Conservation (phyloP, 768 basidiomycete species). For the Flagelloscypha sp. region DNA sequence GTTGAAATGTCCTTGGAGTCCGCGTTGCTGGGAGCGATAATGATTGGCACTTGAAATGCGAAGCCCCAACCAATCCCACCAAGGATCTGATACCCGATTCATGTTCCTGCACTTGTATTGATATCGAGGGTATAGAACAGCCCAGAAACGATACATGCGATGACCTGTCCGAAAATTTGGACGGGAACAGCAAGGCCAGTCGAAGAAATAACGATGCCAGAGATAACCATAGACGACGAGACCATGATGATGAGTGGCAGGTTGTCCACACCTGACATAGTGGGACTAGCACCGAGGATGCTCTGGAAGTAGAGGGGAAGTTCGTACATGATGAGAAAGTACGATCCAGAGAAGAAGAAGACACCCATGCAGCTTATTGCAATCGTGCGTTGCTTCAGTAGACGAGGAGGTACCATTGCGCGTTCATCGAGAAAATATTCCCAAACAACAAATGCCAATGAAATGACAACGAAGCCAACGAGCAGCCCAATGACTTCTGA, state of each 20-base stretch:
- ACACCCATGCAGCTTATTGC: too few species aligned
- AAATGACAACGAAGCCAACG: background rate
- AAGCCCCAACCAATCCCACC: slow-evolving; percentile 2
- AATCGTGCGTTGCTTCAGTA: background rate
- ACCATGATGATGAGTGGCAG: background rate
- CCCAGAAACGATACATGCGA: background rate
- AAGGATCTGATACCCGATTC: slow-evolving; percentile 7
- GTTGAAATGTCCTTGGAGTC: too few species aligned
- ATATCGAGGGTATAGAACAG: slow-evolving; percentile 4
- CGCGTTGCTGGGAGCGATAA: too few species aligned
- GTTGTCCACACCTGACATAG: background rate
- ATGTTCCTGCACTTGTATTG: background rate
- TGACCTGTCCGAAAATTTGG: too few species aligned
- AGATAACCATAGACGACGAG: background rate
- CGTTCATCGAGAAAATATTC: background rate
- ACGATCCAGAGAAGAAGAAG: too few species aligned
- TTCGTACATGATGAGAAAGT: too few species aligned
- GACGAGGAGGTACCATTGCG: background rate
- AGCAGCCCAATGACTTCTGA: slow-evolving; percentile 18
- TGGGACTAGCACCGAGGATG: too few species aligned
- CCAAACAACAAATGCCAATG: background rate
- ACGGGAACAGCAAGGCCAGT: background rate
- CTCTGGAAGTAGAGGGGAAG: too few species aligned
- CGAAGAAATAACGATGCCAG: background rate
- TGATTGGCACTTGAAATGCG: slow-evolving; percentile 3